Conservation (phyloP, 148 eudicot genomes). For the Gaultheria prostrata region DNA sequence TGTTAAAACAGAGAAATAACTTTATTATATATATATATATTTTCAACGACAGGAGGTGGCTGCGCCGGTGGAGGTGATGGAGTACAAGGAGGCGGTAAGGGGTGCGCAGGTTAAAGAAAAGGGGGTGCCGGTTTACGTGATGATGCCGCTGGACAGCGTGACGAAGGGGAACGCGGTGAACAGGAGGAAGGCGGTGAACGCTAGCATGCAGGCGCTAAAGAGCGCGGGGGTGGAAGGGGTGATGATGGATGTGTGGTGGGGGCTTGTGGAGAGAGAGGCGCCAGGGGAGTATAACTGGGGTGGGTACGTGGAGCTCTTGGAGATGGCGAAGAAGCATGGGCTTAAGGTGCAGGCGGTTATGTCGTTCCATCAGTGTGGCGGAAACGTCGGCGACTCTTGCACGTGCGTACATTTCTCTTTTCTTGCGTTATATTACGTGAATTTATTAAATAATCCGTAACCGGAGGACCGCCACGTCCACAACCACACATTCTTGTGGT, state of each 20-base stretch:
- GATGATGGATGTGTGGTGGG: conserved; percentile 99
- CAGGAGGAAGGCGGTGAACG: conserved; percentile 76
- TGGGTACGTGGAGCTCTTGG: conserved; percentile 70
- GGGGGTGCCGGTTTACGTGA: conserved; percentile 89
- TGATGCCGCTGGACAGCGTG: conserved; percentile 94
- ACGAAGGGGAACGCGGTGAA: conserved; percentile 59
- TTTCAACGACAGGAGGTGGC: not conserved
- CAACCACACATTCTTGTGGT: no score
- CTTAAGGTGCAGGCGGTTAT: conserved; percentile 87
- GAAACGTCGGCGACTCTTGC: conserved; percentile 88
- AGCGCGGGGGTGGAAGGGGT: conserved; percentile 87
- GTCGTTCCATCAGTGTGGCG: conserved; percentile 96
- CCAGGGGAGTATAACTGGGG: conserved; percentile 84
- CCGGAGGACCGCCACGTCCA: no score
- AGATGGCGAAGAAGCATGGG: conserved; percentile 68
- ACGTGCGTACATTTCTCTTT: conserved; percentile 42
- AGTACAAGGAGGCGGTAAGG: conserved; percentile 12
- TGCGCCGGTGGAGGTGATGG: conserved; percentile 8
- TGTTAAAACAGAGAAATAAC: no score
- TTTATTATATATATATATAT: no score
- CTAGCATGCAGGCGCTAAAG: conserved; percentile 78
- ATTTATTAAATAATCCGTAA: no score
- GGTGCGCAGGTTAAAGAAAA: conserved; percentile 22
- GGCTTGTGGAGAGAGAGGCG: conserved; percentile 75
- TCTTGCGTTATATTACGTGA: not conserved